Evolutionary conservation across 2,329 filamentous ascomycete genomes (phyloP).

Genomic region (Diaporthe sp.): DNA sequence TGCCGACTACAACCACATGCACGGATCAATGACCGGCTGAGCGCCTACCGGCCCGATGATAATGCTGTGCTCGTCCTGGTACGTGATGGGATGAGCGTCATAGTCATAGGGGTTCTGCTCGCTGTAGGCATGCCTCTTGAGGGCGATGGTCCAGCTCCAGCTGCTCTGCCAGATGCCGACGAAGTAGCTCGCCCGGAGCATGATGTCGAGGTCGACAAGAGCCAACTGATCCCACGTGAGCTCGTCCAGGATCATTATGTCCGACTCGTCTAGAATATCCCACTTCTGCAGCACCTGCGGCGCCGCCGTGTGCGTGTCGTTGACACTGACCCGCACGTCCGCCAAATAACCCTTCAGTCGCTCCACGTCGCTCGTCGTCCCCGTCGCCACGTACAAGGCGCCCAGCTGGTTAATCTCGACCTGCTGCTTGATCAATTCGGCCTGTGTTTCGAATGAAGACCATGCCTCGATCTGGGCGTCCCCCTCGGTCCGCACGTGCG

Average conservation of each 20-base stretch:
- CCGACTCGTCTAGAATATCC: conserved; percentile 31
- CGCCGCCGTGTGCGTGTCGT: conserved; percentile 4
- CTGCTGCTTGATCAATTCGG: conserved; percentile 21
- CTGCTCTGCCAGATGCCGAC: conserved; percentile 36
- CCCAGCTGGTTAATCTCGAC: conserved; percentile 17
- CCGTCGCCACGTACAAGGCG: conserved; percentile 35
- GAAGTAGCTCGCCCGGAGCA: conserved; percentile 33
- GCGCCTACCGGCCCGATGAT: conserved; percentile 14
- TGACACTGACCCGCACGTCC: conserved; percentile 14
- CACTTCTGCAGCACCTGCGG: conserved; percentile 34
- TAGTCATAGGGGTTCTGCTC: conserved; percentile 23
- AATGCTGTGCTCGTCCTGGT: conserved; percentile 30
- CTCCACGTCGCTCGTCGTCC: conserved; percentile 32
- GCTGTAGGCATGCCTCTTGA: conserved; percentile 33
- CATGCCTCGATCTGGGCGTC: conserved; percentile 31
- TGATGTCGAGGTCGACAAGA: conserved; percentile 34
- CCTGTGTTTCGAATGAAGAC: conserved; percentile 29
- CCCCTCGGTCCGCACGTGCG: conserved; percentile 31
- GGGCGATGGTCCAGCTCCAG: conserved; percentile 33
- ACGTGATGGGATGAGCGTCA: conserved; percentile 15
- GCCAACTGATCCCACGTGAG: conserved; percentile 36
- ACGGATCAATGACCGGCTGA: conserved; percentile 30
- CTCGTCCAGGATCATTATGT: conserved; percentile 31
- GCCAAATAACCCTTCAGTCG: conserved; percentile 8
- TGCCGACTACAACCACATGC: conserved; percentile 20